Evolutionary conservation across 1,284 basidiomycete genomes (phyloP).

Genomic region (Cerioporus squamosus): DNA sequence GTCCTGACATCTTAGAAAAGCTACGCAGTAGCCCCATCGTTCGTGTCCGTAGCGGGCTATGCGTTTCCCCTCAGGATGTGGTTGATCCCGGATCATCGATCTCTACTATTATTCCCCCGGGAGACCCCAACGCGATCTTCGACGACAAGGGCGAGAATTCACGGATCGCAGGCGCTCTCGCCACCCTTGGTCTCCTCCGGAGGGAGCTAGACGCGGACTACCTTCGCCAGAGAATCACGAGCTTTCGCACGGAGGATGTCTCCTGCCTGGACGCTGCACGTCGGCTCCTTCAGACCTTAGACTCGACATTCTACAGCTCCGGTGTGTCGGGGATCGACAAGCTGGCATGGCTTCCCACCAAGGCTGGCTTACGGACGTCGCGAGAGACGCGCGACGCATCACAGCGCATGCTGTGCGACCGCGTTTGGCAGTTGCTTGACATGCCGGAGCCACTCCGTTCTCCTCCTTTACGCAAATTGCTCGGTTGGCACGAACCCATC

Average conservation of each 20-base stretch:
- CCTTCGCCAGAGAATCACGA: neutral
- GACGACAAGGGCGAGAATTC: neutral
- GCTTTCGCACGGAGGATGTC: neutral
- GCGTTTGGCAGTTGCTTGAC: conserved; percentile 14
- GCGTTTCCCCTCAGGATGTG: conserved; percentile 11
- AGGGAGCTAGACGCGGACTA: conserved; percentile 4
- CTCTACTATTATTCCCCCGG: conserved; percentile 4
- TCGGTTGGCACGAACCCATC: conserved; percentile 18
- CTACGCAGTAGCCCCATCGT: conserved; percentile 10
- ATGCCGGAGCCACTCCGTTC: neutral
- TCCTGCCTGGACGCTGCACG: neutral
- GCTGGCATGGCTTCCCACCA: conserved; percentile 15
- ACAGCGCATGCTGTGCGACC: conserved; percentile 14
- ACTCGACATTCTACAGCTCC: conserved; percentile 8
- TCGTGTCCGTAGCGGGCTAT: neutral
- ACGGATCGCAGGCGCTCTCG: neutral
- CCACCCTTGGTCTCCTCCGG: conserved; percentile 8
- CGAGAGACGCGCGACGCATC: conserved; percentile 10
- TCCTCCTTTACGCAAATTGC: conserved; percentile 1
- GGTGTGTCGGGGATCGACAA: neutral
- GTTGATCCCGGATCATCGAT: conserved; percentile 15
- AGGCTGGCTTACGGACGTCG: conserved; percentile 2
- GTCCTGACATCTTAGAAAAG: neutral
- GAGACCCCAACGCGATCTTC: conserved; percentile 8
- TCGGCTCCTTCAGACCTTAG: neutral